Base-by-base conservation (phyloP, 1,284 basidiomycete species). In the Cryptococcus sp. region DNA sequence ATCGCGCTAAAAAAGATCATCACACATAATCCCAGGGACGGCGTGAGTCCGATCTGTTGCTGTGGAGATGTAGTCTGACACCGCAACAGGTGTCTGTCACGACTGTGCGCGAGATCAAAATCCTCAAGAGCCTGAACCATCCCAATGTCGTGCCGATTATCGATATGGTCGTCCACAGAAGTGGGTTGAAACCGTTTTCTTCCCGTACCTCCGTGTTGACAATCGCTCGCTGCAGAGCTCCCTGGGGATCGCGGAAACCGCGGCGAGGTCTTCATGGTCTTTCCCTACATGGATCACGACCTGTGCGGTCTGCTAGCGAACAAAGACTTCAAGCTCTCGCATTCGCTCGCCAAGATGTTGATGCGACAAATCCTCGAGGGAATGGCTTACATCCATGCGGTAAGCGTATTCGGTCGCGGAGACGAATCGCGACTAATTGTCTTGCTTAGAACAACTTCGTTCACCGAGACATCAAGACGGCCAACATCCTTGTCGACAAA, bases 211-310 rank as follows among this genome's bases (percentile, higher is more conserved):
- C 8, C 19, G 19, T 6, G 35, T 40, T 56, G 48, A 56, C 48
- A 47, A 35, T n/a, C 27, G 38, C 13, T 58, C 61, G 51, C 42
- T 53, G 46, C 54, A 71, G 61, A 65, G 55, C 56, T 66, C 15
- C 66, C 67, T 4, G 60, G 54, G 1, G 69, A 72, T 53, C 60
- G 65, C 11, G 62, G 53, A n/a, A 54, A 65, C 48, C 66, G 71
- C 71, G 83, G 93, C 50, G 82, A 82, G 51, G 81, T 84, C 19
- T 97, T 91, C 80, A 97, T 99, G 94, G 94, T 98, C 38, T 98
- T 98, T 74, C 95, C 95, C 0, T 99, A 96, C 80, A 97, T 98
- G 93, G 95, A 98, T 71, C 96, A 99, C 74, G 95, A 99, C 79
- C 85, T 99, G 23, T 93, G 94, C 13, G 96, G 96, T 1, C 79